Evolutionary conservation across 495 filamentous ascomycete genomes (phyloP).

Genomic region (Choiromyces venosus): DNA sequence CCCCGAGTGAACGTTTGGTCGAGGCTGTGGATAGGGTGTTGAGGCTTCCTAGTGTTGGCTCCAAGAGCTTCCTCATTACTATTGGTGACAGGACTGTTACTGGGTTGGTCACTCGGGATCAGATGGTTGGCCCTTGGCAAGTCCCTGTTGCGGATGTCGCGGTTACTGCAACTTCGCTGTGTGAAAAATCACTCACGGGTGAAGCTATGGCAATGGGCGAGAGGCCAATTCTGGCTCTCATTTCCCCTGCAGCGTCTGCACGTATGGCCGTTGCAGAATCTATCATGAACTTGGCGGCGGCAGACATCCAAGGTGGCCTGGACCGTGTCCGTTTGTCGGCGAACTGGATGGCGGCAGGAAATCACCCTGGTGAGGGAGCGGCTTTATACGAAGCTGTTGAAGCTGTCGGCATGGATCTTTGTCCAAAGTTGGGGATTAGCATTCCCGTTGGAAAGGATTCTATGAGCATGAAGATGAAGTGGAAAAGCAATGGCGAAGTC

Average conservation of each 20-base stretch:
- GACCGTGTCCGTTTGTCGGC: conserved; percentile 79
- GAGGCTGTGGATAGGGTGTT: conserved; percentile 78
- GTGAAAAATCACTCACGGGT: conserved; percentile 65
- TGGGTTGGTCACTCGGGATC: conserved; percentile 80
- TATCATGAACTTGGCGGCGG: conserved; percentile 84
- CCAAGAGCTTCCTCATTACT: conserved; percentile 94
- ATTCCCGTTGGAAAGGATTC: conserved; percentile 98
- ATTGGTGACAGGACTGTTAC: conserved; percentile 91
- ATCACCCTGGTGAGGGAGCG: conserved; percentile 87
- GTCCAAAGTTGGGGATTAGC: conserved; percentile 72
- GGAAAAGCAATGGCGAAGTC: conserved; percentile 60
- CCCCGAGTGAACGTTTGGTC: conserved; percentile 61
- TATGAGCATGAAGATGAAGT: conserved; percentile 97
- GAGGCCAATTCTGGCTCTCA: conserved; percentile 81
- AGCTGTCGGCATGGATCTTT: conserved; percentile 83
- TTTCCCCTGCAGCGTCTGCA: conserved; percentile 87
- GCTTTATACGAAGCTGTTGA: conserved; percentile 91
- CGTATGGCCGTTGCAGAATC: conserved; percentile 95
- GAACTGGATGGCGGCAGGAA: conserved; percentile 98
- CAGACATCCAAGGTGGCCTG: conserved; percentile 71
- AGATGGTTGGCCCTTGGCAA: conserved; percentile 96
- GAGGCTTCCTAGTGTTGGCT: conserved; percentile 78
- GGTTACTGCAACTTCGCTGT: conserved; percentile 78
- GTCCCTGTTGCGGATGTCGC: conserved; percentile 90
- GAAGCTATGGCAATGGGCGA: conserved; percentile 98